A percentile compares a stretch with the other conserved stretches of the same genome.
Evolutionary conservation across 2,329 filamentous ascomycete genomes (phyloP).

Genomic region (Fusarium guadeloupense): DNA sequence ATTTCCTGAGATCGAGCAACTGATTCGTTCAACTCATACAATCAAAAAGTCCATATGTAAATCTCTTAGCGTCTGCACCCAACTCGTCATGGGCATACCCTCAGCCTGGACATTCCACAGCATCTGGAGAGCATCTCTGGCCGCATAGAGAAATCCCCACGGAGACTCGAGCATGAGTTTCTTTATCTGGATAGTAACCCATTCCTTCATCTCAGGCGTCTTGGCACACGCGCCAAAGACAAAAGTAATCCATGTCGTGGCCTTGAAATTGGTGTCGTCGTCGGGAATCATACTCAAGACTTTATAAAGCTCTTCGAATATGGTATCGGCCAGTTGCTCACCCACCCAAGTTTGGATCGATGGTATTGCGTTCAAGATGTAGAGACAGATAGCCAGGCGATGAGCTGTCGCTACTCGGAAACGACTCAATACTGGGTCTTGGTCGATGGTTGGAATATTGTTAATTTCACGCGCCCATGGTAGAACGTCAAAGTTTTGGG

Average conservation of each 20-base stretch:
- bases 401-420: slow-evolving; percentile 55
- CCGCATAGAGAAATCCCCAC: slow-evolving; percentile 60
- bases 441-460: slow-evolving; percentile 47
- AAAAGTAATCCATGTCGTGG: slow-evolving; percentile 66
- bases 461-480: slow-evolving; percentile 53
- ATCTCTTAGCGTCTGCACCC: slow-evolving; percentile 56
- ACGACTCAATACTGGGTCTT: slow-evolving; percentile 49
- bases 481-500: slow-evolving; percentile 53
- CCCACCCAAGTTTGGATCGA: slow-evolving; percentile 39
- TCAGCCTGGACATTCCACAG: slow-evolving; percentile 55
- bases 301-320: slow-evolving; percentile 57
- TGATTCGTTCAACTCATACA: too few species aligned
- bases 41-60: slow-evolving; percentile 56
- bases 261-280: slow-evolving; percentile 63
- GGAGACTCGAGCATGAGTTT: slow-evolving; percentile 53
- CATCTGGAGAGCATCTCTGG: slow-evolving; percentile 55
- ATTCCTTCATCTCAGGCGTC: slow-evolving; percentile 53
- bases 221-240: slow-evolving; percentile 63
- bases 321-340: slow-evolving; percentile 42
- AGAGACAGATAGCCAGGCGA: slow-evolving; percentile 56
- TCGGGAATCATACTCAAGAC: slow-evolving; percentile 59
- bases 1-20: too few species aligned
- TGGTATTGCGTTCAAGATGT: slow-evolving; percentile 54
- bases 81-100: slow-evolving; percentile 46
- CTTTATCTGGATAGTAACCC: slow-evolving; percentile 58